Evolutionary conservation across 345 rosid species (phyloP), one percentile per base, ranked within the genome.

Genomic region (Euphorbia peplus): DNA sequence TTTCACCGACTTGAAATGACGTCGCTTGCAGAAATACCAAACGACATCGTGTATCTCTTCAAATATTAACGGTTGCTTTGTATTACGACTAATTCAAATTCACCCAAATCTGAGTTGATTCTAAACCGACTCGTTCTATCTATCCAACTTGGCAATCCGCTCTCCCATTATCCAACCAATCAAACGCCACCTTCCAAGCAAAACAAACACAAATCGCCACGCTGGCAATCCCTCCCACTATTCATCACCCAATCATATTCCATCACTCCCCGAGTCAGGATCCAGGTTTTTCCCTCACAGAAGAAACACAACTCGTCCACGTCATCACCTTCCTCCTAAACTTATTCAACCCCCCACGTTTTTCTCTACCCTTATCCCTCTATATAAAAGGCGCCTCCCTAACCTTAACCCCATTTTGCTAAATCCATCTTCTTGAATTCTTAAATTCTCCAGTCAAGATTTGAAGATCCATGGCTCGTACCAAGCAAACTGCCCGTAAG

Each of bases 401-500:
- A 0, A 0, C 0, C 37, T 1, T 5, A 0, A 14, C 0, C 1
- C 3, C 19, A 26, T 57, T 28, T 26, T 2, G 35, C 14, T 13
- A 10, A 28, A 18, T 19, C 16, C 25, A 11, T 52, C 56, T 52
- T n/a, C n/a, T n/a, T n/a, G n/a, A n/a, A n/a, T n/a, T n/a, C n/a
- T n/a, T n/a, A n/a, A n/a, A n/a, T n/a, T n/a, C n/a, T n/a, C n/a
- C n/a, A n/a, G 51, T 16, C n/a, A 12, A n/a, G n/a, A 14, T 13
- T 29, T 16, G 29, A 32, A 19, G 63, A 29, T 41, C 3, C 22
- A 80, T 80, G 86, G 86, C 86, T 60, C 86, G 86, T 78, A 83
- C 86, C 14, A 83, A 83, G 79, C 86, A 85, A 56, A 87, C 87
- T 5, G 88, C 88, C 25, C 82, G 90, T 2, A 84, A 86, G 53